Evolutionary conservation across 2,329 filamentous ascomycete genomes (phyloP), one percentile per base, ranked within the genome.

Genomic region (Shiraia sp.): DNA sequence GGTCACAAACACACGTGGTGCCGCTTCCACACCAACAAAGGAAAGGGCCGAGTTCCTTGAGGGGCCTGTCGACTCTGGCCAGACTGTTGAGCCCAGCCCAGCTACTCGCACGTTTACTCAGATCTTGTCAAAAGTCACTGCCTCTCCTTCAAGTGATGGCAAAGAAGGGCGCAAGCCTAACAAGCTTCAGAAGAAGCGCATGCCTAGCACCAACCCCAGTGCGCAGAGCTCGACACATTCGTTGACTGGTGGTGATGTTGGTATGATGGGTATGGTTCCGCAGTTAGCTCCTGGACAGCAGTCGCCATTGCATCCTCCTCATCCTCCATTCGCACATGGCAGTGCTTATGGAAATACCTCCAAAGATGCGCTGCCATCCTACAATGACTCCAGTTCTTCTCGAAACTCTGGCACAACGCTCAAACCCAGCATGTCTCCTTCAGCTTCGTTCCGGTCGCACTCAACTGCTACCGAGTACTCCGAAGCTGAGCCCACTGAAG

Each of bases 221-320:
- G 91, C 92, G 0, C 90, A 96, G 51, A 96, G 91, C 63, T 97
- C 93, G 12, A 87, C 82, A 6, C 82, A 87, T 12, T 96, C 91
- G 6, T 74, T 95, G n/a, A 72, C 72, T 23, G 77, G 64, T 7
- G 49, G 47, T 6, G 47, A 57, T 24, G 25, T 51, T 13, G 51
- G 51, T 2, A 22, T 22, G 19, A 47, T 53, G 12, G 58, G 62
- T 12, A 47, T 30, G 24, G 15, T 25, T 12, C 19, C 4, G 19
- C 45, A 40, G 1, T 10, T 46, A 9, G 40, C 40, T 25, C 47
- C 43, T 29, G 46, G 42, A 13, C 60, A 57, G 19, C 57, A 62
- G 23, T 71, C 60, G 15, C 66, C 61, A 16, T 40, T 66, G 29
- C 68, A 59, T 40, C 65, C 54, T 15, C 66, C 61, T 10, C 47